Evolutionary conservation across 1,284 basidiomycete genomes (phyloP), one percentile per base, ranked within the genome.

Genomic region (Afroboletus lepidellus): DNA sequence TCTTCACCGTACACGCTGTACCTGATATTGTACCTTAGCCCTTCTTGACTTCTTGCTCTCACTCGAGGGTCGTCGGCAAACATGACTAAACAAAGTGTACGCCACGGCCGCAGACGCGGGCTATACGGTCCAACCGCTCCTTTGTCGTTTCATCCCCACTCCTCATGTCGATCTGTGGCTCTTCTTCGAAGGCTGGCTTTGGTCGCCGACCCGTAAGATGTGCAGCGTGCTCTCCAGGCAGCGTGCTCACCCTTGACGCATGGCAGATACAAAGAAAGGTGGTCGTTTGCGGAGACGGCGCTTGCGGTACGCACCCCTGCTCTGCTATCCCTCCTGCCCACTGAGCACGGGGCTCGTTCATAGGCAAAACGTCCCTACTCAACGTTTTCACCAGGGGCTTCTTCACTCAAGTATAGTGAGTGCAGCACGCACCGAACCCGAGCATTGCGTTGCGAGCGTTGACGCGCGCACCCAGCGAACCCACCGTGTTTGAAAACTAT

Each of bases 401-500:
- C 78, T 92, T 92, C 67, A 91, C 90, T 30, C 87, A 91, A 80
- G 82, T 92, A 63, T 92, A 92, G 89, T 92, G 70, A 64, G 87
- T 76, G 18, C 29, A n/a, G 41, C 43, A 32, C 39, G 29, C 32
- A 21, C 24, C 50, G n/a, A 18, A 45, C 46, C 24, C 12, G 33
- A 34, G 30, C 25, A n/a, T 33, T 18, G 16, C 36, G 25, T 41
- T n/a, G 43, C 20, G 20, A 30, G 5, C 38, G 11, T 21, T 5
- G 38, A 38, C 20, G 8, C 37, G 20, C 16, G 29, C 15, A 63
- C n/a, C 23, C 53, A 93, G 91, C 61, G 92, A 95, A 72, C 93
- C 91, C 5, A 94, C 92, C 9, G 90, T 94, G 9, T 94, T 95
- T 59, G 93, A 96, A 70, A 95, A 95, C 73, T 94, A 94, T 64